These are phyloP conservation scores for Lipomyces anomalus DNA, from an alignment of 805 yeast species.

Conservation along the genomic window DNA sequence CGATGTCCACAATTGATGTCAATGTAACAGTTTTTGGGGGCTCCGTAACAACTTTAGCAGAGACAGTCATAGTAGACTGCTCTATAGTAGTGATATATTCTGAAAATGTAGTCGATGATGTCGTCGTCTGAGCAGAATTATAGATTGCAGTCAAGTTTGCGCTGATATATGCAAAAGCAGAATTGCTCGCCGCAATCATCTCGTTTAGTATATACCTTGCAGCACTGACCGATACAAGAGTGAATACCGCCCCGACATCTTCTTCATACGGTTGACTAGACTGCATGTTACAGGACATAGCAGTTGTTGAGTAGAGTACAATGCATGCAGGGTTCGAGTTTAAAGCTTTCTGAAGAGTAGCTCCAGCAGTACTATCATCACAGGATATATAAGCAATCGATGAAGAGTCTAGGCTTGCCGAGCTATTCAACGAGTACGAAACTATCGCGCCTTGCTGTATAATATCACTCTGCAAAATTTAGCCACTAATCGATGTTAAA, in stretches of 20 bases:
- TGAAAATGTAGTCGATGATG: neutral
- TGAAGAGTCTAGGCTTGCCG: constrained; percentile 4
- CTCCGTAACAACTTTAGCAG: neutral
- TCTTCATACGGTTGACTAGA: constrained; percentile 7
- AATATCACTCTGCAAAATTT: constrained; percentile 1
- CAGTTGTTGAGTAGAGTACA: constrained; percentile 12
- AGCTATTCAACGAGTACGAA: constrained; percentile 11
- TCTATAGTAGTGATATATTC: neutral
- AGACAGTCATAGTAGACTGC: neutral
- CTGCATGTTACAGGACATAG: constrained; percentile 9
- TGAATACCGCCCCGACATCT: constrained; percentile 19
- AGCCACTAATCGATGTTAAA: neutral
- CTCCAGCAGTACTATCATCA: constrained; percentile 13
- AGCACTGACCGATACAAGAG: constrained; percentile 10
- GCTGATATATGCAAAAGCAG: constrained; percentile 8
- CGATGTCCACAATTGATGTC: too few species aligned
- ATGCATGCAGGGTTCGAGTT: constrained; percentile 11
- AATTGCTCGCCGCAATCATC: neutral
- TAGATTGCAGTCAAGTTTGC: constrained; percentile 11
- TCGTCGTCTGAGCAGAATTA: constrained; percentile 3
- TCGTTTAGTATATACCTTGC: constrained; percentile 8
- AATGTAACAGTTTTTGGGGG: neutral
- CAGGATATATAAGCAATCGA: constrained; percentile 21
- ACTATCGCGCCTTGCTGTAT: constrained; percentile 13
- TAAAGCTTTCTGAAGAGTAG: constrained; percentile 12